A percentile compares a stretch with the other conserved stretches of the same genome.
Conservation (phyloP, 805 yeast genomes). For the Dipodascus albidus region DNA sequence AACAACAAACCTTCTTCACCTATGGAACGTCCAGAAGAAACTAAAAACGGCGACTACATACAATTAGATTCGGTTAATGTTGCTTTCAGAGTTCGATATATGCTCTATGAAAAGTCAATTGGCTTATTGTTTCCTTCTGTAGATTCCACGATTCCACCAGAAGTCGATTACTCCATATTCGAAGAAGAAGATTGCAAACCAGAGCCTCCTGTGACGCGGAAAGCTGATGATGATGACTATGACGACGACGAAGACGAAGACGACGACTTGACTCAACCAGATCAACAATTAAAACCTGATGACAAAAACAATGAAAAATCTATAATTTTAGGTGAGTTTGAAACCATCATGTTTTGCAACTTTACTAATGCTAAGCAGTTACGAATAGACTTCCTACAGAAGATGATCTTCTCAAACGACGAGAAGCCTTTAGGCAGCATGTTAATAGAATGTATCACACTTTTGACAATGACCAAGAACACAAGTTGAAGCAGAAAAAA, state of each 20-base stretch:
- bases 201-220: slow-evolving; percentile 5
- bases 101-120: slow-evolving; percentile 28
- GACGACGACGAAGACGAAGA: slow-evolving; percentile 32
- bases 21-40: too few relatives aligned
- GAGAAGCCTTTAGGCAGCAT: slow-evolving; percentile 19
- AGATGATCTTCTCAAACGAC: slow-evolving; percentile 10
- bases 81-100: slow-evolving; percentile 29
- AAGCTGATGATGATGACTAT: slow-evolving; percentile 20
- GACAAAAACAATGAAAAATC: slow-evolving; percentile 3
- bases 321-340: not conserved
- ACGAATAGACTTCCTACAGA: slow-evolving; percentile 4
- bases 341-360: not conserved
- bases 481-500: slow-evolving; percentile 61
- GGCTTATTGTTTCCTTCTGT: slow-evolving; percentile 19
- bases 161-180: slow-evolving; percentile 15
- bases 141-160: slow-evolving; percentile 10
- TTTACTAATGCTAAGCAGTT: not conserved
- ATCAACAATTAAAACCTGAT: slow-evolving; percentile 4
- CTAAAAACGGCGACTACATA: slow-evolving; percentile 3
- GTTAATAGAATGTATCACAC: slow-evolving; percentile 53
- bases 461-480: slow-evolving; percentile 60
- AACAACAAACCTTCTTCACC: not conserved
- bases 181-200: slow-evolving; percentile 9
- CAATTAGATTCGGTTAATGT: slow-evolving; percentile 24
- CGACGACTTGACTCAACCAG: slow-evolving; percentile 8